A percentile compares a stretch with the other conserved stretches of the same genome.
phyloP scores from a whole-genome alignment of 345 rosid genomes.

The Anastatica hierochuntica region DNA sequence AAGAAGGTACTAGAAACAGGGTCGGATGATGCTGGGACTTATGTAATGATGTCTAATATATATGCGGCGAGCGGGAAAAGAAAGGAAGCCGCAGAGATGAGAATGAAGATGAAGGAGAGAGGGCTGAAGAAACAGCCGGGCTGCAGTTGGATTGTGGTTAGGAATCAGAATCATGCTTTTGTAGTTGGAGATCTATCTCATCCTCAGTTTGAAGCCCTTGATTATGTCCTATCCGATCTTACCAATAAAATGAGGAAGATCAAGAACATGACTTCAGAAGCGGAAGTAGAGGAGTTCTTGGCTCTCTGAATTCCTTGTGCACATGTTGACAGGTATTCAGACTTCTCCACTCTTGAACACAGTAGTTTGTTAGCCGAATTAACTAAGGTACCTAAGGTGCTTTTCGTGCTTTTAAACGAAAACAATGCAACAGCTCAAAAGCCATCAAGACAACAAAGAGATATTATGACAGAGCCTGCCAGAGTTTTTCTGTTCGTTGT shows the following conservation, averaged over 20 bases:
- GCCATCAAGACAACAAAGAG: neutral
- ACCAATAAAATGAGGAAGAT: conserved; percentile 35
- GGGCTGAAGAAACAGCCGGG: conserved; percentile 73
- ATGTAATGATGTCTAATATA: conserved; percentile 46
- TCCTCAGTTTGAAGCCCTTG: conserved; percentile 25
- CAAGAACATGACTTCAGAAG: conserved; percentile 3
- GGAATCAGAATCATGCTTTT: conserved; percentile 37
- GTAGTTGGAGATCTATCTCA: conserved; percentile 50
- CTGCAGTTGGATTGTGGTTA: conserved; percentile 59
- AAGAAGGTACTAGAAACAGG: conserved; percentile 36
- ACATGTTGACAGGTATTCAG: too few species aligned
- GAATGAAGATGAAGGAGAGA: conserved; percentile 47
- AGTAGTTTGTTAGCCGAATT: too few species aligned
- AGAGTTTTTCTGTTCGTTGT: neutral
- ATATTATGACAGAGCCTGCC: neutral
- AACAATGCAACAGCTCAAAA: neutral
- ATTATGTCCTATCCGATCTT: conserved; percentile 33
- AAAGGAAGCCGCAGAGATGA: conserved; percentile 44
- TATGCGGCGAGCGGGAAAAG: conserved; percentile 43
- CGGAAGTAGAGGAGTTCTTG: conserved; percentile 6
- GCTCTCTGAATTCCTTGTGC: conserved; percentile 12
- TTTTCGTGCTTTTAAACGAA: neutral
- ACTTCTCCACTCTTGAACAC: too few species aligned
- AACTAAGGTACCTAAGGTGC: neutral
- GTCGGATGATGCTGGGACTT: conserved; percentile 47